Evolutionary conservation across 345 rosid genomes (phyloP), one percentile per base, ranked within the genome.

Genomic region (Citrus cavaleriei): DNA sequence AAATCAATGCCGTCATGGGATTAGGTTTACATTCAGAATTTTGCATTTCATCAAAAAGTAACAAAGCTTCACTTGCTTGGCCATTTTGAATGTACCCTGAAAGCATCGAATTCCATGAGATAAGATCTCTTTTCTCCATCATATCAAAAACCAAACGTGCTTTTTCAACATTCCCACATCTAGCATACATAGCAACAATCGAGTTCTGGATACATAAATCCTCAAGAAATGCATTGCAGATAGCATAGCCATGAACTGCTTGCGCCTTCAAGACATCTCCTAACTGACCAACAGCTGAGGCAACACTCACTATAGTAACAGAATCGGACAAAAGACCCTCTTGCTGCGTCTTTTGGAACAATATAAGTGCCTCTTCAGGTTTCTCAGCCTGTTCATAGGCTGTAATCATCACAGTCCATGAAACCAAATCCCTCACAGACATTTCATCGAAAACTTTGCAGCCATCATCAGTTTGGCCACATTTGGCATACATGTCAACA

Each of bases 41-140:
- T 35, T 72, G 70, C 93, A 88, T 88, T 64, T 86, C 86, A 70
- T 86, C 79, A 64, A 88, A 91, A 70, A 88, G 84, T 3, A 78
- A 42, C 49, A 89, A 80, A 32, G 94, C 89, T 85, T 84, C 85
- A 64, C 85, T 84, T 8, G 90, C 88, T 74, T 76, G 88, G 54
- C 90, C 91, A 76, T 84, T 89, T 71, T 88, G 90, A 28, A 81
- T 72, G 57, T 88, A 91, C 22, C 90, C 86, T 0, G 90, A 85
- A 78, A 89, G 91, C 89, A 89, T 80, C 32, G 90, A 79, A 75
- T 91, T 91, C 93, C 92, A 89, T 7, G 90, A 83, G 72, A 88
- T 83, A 7, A 66, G 84, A 64, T 91, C 87, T 82, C 82, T 88
- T 70, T 72, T 62, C 16, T 74, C 72, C 85, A 91, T 87, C 76